Percentiles rank a stretch among this genome's conserved stretches.
Conservation (phyloP, 2,329 filamentous ascomycete species). For the Colletotrichum nymphaeae region DNA sequence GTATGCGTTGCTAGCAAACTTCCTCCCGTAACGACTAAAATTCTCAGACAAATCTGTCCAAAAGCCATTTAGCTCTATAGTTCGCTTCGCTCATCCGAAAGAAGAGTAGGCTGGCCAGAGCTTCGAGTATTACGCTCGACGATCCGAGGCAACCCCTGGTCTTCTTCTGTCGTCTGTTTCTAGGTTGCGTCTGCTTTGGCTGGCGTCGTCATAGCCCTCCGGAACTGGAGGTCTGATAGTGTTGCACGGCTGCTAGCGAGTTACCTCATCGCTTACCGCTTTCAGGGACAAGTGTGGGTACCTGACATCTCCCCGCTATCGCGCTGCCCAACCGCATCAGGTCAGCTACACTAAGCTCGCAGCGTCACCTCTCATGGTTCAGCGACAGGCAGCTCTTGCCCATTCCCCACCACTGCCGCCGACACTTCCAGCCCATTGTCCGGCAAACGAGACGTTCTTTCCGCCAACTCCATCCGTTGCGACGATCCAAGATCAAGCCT, state of each 20-base stretch:
- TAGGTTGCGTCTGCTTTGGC: conserved; percentile 18
- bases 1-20: conserved; percentile 1
- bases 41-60: not conserved
- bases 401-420: conserved; percentile 33
- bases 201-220: conserved; percentile 35
- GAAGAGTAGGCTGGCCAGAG: not conserved
- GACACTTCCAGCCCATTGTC: conserved; percentile 30
- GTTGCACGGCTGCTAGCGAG: conserved; percentile 27
- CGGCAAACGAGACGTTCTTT: conserved; percentile 25
- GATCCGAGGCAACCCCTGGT: conserved; percentile 8
- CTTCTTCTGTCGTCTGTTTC: conserved; percentile 1
- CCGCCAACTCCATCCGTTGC: conserved; percentile 20
- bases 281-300: conserved; percentile 15
- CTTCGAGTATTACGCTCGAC: not conserved
- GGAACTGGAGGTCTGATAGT: conserved; percentile 26
- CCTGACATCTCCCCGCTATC: conserved; percentile 16
- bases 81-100: not conserved
- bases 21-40: not conserved
- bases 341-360: conserved; percentile 26
- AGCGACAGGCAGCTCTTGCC: conserved; percentile 30
- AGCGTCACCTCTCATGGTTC: conserved; percentile 29
- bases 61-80: not conserved
- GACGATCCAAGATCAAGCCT: conserved; percentile 11
- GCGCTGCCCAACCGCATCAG: conserved; percentile 25
- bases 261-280: conserved; percentile 17